Conservation (phyloP, 2,329 filamentous ascomycete species). For the Ascochyta clinopodiicola region DNA sequence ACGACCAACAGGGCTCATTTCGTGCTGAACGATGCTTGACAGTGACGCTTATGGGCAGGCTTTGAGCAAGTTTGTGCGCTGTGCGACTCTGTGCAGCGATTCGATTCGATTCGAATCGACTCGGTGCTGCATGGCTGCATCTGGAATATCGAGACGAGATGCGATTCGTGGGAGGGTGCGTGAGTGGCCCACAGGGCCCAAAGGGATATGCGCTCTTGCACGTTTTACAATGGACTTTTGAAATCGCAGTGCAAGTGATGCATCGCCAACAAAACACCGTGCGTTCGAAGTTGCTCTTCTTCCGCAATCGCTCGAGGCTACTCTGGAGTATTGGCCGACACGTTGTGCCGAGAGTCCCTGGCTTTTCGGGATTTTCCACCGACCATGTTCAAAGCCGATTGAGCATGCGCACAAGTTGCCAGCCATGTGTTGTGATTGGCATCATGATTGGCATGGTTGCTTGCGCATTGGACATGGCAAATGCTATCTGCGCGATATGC, state of each 20-base stretch:
- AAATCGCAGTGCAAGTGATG: background rate
- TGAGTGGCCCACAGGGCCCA: too few species aligned
- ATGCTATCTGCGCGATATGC: background rate
- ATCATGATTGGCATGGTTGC: background rate
- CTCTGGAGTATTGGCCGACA: background rate
- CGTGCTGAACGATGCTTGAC: background rate
- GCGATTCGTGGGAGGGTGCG: background rate
- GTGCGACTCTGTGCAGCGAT: background rate
- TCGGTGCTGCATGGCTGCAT: background rate
- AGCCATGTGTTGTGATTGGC: background rate
- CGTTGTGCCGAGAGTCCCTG: background rate
- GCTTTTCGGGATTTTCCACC: too few species aligned
- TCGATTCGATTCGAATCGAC: background rate
- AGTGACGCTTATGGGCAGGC: slow-evolving; percentile 6
- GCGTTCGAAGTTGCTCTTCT: too few species aligned
- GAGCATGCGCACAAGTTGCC: background rate
- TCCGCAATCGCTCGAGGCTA: background rate
- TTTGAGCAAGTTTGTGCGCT: background rate
- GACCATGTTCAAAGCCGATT: background rate
- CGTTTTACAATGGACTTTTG: background rate
- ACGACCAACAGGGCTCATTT: slow-evolving; percentile 3
- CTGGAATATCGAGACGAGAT: background rate
- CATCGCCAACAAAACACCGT: too few species aligned
- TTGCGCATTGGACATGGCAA: background rate
- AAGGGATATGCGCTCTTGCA: background rate